Base-by-base conservation (phyloP, 2,329 filamentous ascomycete genomes). In the Sphaerulina musiva region DNA sequence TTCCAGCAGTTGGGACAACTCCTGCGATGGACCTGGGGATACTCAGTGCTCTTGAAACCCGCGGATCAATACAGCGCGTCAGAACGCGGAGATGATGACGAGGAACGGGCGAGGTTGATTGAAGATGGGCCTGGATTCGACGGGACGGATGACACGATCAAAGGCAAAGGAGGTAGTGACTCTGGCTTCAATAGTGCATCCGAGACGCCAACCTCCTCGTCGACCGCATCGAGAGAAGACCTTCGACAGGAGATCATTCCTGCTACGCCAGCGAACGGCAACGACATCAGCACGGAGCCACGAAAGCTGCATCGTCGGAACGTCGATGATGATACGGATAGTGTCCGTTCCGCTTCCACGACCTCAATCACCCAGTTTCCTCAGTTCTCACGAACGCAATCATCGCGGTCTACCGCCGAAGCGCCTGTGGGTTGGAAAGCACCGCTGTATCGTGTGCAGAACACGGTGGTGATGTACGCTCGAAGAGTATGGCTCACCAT, bases 1-100 rank as follows among this genome's bases (percentile, higher is more conserved):
- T 98, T 98, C 74, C 93, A 98, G 73, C 93, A 98, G 70, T 81
- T 98, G 2, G 93, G 93, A 20, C 93, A 98, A 72, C 77, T 97
- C 26, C 85, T 98, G 17, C 83, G 93, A 55, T 98, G 93, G 93
- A 96, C 89, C 59, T 98, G 93, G 93, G 93, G 93, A 9, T 97
- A 95, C 71, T 90, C 95, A 65, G 85, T 97, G 38, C 78, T 98
- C 14, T 77, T 98, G n/a, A 91, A 91, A 14, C 89, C 92, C 14
- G 86, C 89, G 61, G 83, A 85, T 46, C 81, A 80, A 58, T 89
- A 88, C 65, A 76, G 79, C 10, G 82, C 87, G 50, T 84, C 87
- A 55, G 77, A 80, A 39, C 74, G 79, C 10, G 80, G 84, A 54
- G 83, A 85, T 56, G 76, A 78, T 23, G 68, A 47, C 8, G 50